phyloP scores from a whole-genome alignment of 2,329 filamentous ascomycete species.

The Huntiella omanensis region DNA sequence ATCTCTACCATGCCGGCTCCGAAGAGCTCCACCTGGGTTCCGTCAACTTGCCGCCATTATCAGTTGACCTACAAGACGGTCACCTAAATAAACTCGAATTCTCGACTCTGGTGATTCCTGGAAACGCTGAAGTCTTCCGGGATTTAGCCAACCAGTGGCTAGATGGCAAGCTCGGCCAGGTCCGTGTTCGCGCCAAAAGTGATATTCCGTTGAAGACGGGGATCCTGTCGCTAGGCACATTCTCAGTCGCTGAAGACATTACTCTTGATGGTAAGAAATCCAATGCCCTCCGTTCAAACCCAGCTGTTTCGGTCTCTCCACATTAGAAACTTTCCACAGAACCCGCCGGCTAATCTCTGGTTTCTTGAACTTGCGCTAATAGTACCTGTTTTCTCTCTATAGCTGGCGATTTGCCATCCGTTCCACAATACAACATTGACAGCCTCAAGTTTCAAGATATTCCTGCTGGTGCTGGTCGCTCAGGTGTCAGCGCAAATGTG shows the following conservation, averaged over 20 bases:
- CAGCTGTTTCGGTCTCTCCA: too few species aligned
- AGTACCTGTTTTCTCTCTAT: constrained; percentile 19
- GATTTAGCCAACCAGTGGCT: constrained; percentile 77
- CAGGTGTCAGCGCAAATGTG: constrained; percentile 64
- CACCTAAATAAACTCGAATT: constrained; percentile 64
- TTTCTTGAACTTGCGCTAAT: constrained; percentile 12
- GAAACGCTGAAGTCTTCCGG: constrained; percentile 58
- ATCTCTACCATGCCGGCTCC: constrained; percentile 50
- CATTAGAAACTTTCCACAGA: too few species aligned
- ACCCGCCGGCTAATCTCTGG: background rate
- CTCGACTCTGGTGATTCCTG: constrained; percentile 55
- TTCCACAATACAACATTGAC: constrained; percentile 70
- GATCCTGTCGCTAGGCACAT: constrained; percentile 58
- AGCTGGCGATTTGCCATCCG: constrained; percentile 52
- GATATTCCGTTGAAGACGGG: constrained; percentile 61
- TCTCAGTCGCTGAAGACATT: constrained; percentile 54
- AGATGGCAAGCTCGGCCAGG: constrained; percentile 50
- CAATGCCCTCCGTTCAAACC: too few species aligned
- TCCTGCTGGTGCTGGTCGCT: constrained; percentile 28
- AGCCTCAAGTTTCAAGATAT: constrained; percentile 64
- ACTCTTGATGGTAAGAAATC: constrained; percentile 53
- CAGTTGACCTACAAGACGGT: constrained; percentile 59
- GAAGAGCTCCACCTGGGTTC: constrained; percentile 62
- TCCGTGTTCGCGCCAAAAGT: constrained; percentile 57
- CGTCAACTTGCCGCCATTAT: constrained; percentile 55